Conservation (phyloP, 345 rosid genomes). For the Diplotaxis tenuifolia region DNA sequence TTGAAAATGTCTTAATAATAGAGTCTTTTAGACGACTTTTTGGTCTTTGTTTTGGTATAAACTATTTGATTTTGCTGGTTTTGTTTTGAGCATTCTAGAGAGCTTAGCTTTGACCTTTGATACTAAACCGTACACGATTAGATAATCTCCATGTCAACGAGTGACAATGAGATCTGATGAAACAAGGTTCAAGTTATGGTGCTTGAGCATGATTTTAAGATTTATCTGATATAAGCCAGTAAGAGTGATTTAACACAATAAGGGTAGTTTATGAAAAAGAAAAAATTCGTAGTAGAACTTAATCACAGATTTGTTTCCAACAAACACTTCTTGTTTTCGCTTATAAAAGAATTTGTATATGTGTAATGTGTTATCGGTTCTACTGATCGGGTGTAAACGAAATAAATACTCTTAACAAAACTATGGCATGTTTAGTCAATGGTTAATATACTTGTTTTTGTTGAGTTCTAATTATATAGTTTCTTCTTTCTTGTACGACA, state of each 20-base stretch:
- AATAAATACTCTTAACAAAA: neutral
- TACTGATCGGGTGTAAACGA: neutral
- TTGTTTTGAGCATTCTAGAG: neutral
- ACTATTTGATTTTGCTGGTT: conserved; percentile 6
- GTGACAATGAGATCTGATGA: neutral
- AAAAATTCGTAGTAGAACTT: neutral
- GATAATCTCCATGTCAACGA: neutral
- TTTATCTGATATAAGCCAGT: neutral
- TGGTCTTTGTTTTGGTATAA: conserved; percentile 19
- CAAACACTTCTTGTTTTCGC: neutral
- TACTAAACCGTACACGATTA: neutral
- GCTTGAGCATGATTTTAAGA: neutral
- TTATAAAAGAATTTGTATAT: neutral
- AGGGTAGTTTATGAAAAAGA: neutral
- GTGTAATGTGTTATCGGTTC: neutral
- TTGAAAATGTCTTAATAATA: neutral
- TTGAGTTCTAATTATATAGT: neutral
- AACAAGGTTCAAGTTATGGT: neutral
- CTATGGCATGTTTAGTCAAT: neutral
- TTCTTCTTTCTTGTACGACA: neutral
- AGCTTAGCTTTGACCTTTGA: neutral
- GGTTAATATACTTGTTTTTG: neutral
- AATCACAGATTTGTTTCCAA: neutral
- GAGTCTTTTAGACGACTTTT: neutral
- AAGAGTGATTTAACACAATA: neutral